Conservation (phyloP, 2,329 filamentous ascomycete genomes). For the Alternaria consortialis region DNA sequence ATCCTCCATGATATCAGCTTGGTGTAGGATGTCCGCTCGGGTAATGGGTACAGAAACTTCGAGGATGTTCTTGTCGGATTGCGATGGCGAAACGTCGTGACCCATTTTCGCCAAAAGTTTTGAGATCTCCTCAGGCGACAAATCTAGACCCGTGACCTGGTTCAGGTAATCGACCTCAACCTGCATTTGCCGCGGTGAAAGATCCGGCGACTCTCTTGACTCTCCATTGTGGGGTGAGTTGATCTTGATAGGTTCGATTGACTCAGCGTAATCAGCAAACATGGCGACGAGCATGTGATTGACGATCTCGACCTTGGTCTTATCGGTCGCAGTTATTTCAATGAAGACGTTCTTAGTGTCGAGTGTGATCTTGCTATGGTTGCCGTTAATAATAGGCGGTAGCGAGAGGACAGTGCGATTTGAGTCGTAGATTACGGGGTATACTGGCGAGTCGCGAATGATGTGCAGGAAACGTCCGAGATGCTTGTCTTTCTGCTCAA, state of each 20-base stretch:
- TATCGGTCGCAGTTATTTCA: slow-evolving; percentile 94
- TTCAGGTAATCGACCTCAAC: slow-evolving; percentile 95
- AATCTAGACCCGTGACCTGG: slow-evolving; percentile 82
- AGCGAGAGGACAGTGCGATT: slow-evolving; percentile 89
- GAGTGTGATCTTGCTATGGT: slow-evolving; percentile 94
- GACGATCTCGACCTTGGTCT: slow-evolving; percentile 95
- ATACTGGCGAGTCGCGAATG: slow-evolving; percentile 90
- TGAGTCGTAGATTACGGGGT: slow-evolving; percentile 94
- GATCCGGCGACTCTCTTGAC: slow-evolving; percentile 80
- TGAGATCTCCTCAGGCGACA: slow-evolving; percentile 78
- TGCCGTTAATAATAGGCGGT: slow-evolving; percentile 96
- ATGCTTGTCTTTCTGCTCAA: slow-evolving; percentile 80
- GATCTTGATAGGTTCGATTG: slow-evolving; percentile 91
- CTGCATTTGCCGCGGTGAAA: slow-evolving; percentile 77
- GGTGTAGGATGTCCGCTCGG: slow-evolving; percentile 91
- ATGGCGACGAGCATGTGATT: slow-evolving; percentile 95
- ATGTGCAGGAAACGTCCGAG: slow-evolving; percentile 91
- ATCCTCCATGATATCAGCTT: slow-evolving; percentile 99
- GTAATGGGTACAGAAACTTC: slow-evolving; percentile 88
- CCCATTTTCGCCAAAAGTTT: slow-evolving; percentile 89
- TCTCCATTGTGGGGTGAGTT: slow-evolving; percentile 90
- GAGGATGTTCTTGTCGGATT: slow-evolving; percentile 71
- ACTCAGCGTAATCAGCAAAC: slow-evolving; percentile 95
- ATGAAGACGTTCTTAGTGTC: slow-evolving; percentile 95
- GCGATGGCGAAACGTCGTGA: slow-evolving; percentile 79